Percentiles rank a stretch among this genome's conserved stretches.
Evolutionary conservation across 805 yeast species (phyloP).

Genomic region (Pichia manshurica): DNA sequence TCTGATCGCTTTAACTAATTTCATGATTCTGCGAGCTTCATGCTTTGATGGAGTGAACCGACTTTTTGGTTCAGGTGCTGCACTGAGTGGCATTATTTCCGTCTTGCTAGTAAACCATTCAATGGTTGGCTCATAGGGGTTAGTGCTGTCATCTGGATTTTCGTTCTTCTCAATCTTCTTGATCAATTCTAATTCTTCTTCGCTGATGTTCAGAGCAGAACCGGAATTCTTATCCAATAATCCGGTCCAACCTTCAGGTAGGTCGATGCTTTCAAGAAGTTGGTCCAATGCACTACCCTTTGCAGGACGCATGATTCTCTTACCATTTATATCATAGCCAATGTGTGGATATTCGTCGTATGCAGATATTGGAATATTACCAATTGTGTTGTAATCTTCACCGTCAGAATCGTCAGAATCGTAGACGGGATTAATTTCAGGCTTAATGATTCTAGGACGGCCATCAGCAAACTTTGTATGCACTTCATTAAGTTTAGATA

Average conservation of each 20-base stretch:
- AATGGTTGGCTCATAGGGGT: slow-evolving; percentile 89
- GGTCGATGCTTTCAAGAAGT: slow-evolving; percentile 80
- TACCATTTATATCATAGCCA: slow-evolving; percentile 95
- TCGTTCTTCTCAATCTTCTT: slow-evolving; percentile 80
- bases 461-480: slow-evolving; percentile 70
- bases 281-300: slow-evolving; percentile 91
- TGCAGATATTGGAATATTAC: slow-evolving; percentile 87
- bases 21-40: slow-evolving; percentile 95
- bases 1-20: slow-evolving; percentile 91
- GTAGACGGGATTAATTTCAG: slow-evolving; percentile 91
- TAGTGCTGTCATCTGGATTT: slow-evolving; percentile 67
- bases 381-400: slow-evolving; percentile 78
- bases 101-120: slow-evolving; percentile 91
- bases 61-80: slow-evolving; percentile 95
- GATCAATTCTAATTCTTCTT: slow-evolving; percentile 85
- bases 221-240: slow-evolving; percentile 88
- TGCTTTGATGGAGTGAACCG: slow-evolving; percentile 94
- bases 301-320: slow-evolving; percentile 98
- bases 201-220: slow-evolving; percentile 67
- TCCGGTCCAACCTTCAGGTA: slow-evolving; percentile 99
- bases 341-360: slow-evolving; percentile 97
- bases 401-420: slow-evolving; percentile 91
- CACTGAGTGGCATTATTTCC: slow-evolving; percentile 87
- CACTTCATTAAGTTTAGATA: slow-evolving; percentile 30
- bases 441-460: slow-evolving; percentile 64